These are phyloP conservation scores for Mucor indicus DNA, from an alignment of 371 early-diverging fungal genomes.

Conservation along the genomic window DNA sequence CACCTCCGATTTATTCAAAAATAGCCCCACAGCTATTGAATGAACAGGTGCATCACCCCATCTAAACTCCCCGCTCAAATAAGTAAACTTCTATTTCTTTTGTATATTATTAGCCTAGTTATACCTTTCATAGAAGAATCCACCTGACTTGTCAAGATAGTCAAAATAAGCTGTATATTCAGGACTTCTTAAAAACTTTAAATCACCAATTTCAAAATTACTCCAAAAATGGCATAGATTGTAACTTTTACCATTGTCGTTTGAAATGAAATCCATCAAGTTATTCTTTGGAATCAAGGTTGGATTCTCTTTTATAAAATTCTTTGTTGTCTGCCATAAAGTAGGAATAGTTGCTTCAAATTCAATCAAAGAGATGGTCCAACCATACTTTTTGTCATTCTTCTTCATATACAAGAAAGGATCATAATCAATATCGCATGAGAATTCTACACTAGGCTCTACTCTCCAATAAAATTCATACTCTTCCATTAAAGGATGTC, in stretches of 20 bases:
- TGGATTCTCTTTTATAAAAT: constrained; percentile 57
- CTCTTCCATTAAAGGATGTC: constrained; percentile 69
- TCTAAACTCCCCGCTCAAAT: constrained; percentile 21
- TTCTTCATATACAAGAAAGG: constrained; percentile 85
- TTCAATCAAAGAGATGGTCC: constrained; percentile 78
- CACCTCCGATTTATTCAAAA: constrained; percentile 65
- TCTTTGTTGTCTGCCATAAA: constrained; percentile 63
- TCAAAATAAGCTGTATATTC: constrained; percentile 78
- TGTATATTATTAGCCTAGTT: neutral
- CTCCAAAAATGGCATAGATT: constrained; percentile 94
- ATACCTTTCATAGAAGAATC: constrained; percentile 90
- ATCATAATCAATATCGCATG: constrained; percentile 88
- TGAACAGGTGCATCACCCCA: constrained; percentile 99
- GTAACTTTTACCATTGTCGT: constrained; percentile 41
- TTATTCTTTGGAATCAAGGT: constrained; percentile 33
- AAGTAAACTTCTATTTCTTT: too few species aligned
- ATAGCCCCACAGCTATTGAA: constrained; percentile 73
- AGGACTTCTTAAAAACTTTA: constrained; percentile 73
- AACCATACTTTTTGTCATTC: constrained; percentile 81
- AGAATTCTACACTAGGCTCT: constrained; percentile 88
- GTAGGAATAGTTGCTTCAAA: constrained; percentile 77
- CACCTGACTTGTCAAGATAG: constrained; percentile 80
- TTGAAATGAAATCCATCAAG: constrained; percentile 31
- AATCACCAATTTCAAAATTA: constrained; percentile 94
- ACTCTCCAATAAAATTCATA: constrained; percentile 95